Evolutionary conservation across 129 eudicot genomes (phyloP).

Genomic region (Oenanthe sinensis): DNA sequence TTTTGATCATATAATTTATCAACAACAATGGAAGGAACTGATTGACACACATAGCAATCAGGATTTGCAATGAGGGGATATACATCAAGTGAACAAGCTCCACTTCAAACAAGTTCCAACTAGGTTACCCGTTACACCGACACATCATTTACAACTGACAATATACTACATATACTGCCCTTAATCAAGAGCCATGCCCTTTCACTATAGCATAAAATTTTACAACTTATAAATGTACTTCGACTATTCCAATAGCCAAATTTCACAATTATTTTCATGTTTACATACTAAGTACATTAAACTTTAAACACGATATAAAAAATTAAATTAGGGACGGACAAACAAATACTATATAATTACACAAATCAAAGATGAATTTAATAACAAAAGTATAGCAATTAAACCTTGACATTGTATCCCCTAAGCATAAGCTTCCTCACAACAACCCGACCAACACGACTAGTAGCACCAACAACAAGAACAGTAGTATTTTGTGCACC

Average conservation of each 20-base stretch:
- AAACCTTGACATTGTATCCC: conserved; percentile 85
- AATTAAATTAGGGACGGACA: neutral
- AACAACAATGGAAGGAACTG: neutral
- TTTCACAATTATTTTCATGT: neutral
- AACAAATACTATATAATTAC: neutral
- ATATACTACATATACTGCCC: neutral
- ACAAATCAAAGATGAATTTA: neutral
- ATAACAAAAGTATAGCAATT: neutral
- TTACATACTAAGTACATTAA: neutral
- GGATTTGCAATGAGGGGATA: neutral
- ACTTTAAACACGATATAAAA: neutral
- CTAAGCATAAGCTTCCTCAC: conserved; percentile 97
- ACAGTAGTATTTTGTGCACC: conserved; percentile 97
- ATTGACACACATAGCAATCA: neutral
- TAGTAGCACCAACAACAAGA: conserved; percentile 91
- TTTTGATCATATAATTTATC: neutral
- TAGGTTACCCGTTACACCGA: neutral
- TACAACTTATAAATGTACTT: neutral
- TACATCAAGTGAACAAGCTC: neutral
- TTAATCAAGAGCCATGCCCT: neutral
- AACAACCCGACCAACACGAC: conserved; percentile 91
- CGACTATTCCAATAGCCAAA: neutral
- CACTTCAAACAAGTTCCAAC: neutral
- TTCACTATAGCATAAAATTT: neutral
- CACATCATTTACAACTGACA: neutral